phyloP scores from a whole-genome alignment of 306 rosid species.

The Canavalia ensiformis region DNA sequence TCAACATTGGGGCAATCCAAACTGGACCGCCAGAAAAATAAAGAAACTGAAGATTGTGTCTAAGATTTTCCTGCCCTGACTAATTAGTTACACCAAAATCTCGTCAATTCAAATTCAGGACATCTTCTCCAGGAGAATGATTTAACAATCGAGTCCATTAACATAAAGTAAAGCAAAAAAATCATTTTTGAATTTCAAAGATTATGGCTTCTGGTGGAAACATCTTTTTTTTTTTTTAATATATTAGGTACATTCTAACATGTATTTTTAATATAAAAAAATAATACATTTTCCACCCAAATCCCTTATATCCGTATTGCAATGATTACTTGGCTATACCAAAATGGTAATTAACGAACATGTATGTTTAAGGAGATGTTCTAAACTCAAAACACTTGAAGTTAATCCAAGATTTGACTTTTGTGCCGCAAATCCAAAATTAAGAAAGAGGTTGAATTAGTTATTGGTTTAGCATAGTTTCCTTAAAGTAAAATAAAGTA shows the following conservation, averaged over 20 bases:
- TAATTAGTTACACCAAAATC: slow-evolving; percentile 34
- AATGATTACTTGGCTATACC: neutral
- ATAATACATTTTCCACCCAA: neutral
- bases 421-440: neutral
- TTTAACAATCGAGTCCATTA: neutral
- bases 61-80: slow-evolving; percentile 45
- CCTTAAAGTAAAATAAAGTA: neutral
- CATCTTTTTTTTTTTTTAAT: neutral
- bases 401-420: neutral
- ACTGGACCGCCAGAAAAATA: neutral
- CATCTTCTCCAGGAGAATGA: slow-evolving; percentile 15
- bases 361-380: neutral
- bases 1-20: slow-evolving; percentile 33
- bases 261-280: neutral
- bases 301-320: slow-evolving; percentile 3
- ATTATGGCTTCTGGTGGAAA: neutral
- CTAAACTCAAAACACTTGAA: neutral
- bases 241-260: neutral
- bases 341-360: neutral
- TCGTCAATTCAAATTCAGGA: slow-evolving; percentile 34
- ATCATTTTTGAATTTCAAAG: neutral
- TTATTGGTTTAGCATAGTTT: neutral
- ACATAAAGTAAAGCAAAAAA: neutral
- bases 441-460: neutral
- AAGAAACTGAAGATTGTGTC: slow-evolving; percentile 38